Conservation (phyloP, 2,329 filamentous ascomycete genomes). For the Stachybotrys chartarum region DNA sequence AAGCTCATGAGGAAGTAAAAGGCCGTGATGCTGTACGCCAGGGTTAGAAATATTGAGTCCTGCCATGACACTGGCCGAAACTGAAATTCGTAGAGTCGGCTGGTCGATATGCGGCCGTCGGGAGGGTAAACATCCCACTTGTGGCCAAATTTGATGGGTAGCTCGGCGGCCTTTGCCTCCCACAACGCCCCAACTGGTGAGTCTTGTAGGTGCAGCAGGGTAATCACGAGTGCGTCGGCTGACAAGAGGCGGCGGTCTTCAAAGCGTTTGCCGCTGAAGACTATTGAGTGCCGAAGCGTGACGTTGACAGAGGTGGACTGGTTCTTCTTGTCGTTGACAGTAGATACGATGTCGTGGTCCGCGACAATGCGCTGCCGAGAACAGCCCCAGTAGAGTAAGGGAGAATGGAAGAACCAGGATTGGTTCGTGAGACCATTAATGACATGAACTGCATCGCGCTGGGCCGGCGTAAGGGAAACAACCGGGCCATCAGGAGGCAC, state of each 20-base stretch:
- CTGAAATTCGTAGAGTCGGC: slow-evolving; percentile 69
- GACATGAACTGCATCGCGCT: slow-evolving; percentile 51
- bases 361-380: slow-evolving; percentile 48
- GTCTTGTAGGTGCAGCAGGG: slow-evolving; percentile 61
- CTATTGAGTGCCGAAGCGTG: slow-evolving; percentile 68
- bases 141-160: slow-evolving; percentile 41
- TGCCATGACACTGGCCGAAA: slow-evolving; percentile 65
- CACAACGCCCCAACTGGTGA: slow-evolving; percentile 59
- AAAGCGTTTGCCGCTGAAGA: slow-evolving; percentile 76
- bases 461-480: slow-evolving; percentile 30
- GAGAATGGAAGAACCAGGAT: slow-evolving; percentile 77
- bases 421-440: slow-evolving; percentile 53
- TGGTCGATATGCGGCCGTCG: slow-evolving; percentile 45
- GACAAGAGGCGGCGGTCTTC: slow-evolving; percentile 59
- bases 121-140: slow-evolving; percentile 61
- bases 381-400: slow-evolving; percentile 73
- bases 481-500: slow-evolving; percentile 20
- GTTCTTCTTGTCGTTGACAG: slow-evolving; percentile 59
- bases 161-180: slow-evolving; percentile 49
- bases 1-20: slow-evolving; percentile 61
- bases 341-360: slow-evolving; percentile 58
- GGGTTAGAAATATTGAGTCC: slow-evolving; percentile 56
- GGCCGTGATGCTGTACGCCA: slow-evolving; percentile 58
- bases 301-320: slow-evolving; percentile 63
- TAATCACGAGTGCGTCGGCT: slow-evolving; percentile 73